These are phyloP conservation scores for Bruguiera sexangula DNA, from an alignment of 345 rosid species.

Conservation along the genomic window DNA sequence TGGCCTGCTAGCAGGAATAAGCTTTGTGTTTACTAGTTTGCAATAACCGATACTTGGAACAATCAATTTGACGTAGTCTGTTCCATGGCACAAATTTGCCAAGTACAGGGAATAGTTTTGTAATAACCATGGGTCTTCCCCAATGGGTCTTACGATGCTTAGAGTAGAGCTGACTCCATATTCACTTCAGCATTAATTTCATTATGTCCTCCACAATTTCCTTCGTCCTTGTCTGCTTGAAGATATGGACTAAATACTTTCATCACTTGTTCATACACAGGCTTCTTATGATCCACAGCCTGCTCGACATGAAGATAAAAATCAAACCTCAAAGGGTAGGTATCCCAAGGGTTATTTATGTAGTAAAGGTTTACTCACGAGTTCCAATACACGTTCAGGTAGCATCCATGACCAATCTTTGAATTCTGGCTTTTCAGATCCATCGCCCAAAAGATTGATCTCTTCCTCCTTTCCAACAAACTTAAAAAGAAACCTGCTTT, in stretches of 20 bases:
- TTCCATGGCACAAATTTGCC: background rate
- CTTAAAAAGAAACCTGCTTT: slow-evolving; percentile 65
- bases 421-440: slow-evolving; percentile 67
- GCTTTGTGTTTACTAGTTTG: too few species aligned
- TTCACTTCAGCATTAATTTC: slow-evolving; percentile 5
- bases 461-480: slow-evolving; percentile 73
- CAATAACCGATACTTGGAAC: too few species aligned
- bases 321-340: background rate
- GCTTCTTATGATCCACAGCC: slow-evolving; percentile 72
- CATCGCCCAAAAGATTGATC: slow-evolving; percentile 71
- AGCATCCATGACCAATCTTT: slow-evolving; percentile 70
- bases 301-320: slow-evolving; percentile 15
- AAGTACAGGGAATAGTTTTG: background rate
- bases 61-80: background rate
- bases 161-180: slow-evolving; percentile 5
- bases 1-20: background rate
- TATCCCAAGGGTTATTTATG: too few species aligned
- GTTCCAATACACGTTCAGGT: slow-evolving; percentile 55
- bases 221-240: slow-evolving; percentile 30
- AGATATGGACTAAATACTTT: slow-evolving; percentile 52
- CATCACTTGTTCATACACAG: slow-evolving; percentile 63
- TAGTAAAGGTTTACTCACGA: slow-evolving; percentile 32
- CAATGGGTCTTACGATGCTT: background rate
- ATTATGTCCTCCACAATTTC: slow-evolving; percentile 7
- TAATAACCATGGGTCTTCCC: background rate